Base-by-base conservation (phyloP, 371 early-diverging fungal genomes). In the Syncephalastrum racemosum region DNA sequence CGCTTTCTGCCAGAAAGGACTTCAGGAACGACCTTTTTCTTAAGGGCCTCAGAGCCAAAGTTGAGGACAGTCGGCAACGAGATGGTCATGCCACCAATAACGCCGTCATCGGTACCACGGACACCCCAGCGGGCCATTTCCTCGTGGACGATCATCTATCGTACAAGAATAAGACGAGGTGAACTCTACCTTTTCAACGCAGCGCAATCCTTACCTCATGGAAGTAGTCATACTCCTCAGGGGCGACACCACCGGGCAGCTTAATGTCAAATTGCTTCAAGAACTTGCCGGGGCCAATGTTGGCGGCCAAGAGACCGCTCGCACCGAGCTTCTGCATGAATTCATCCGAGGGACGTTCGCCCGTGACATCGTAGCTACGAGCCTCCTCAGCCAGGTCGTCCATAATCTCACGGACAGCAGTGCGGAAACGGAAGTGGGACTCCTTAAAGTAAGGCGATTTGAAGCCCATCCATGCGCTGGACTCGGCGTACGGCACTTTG, bases 191-290 rank as follows among this genome's bases (percentile, higher is more conserved):
- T 13, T 5, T 5, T 15, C 22, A 20, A 8, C 4, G 3, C 10
- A 24, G 47, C 23, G 16, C 13, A 27, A 31, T 24, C 5, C n/a
- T 40, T 20, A 58, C 85, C 46, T 66, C 68, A 50, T 64, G 65
- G 80, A 93, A 93, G 27, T 78, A 68, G 64, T 91, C 90, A 58
- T 75, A 90, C 48, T 89, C 87, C 12, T 62, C 71, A 4, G 76
- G 69, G 1, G 59, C 54, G 14, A 87, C 60, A 46, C 70, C 78
- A 6, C 82, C 84, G 54, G 73, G 82, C 16, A 84, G 67, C 20
- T 61, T 65, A 24, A 64, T 58, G 13, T 20, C 46, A 14, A 58
- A 16, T 4, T 41, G 31, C 22, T 66, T 51, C 16, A 72, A 39
- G 80, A 81, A 63, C 53, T 67, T 64, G 1, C 73, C 73, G 42